Percentiles rank a stretch among this genome's conserved stretches.
Evolutionary conservation across 345 rosid genomes (phyloP).

Genomic region (Pugionium cornutum): DNA sequence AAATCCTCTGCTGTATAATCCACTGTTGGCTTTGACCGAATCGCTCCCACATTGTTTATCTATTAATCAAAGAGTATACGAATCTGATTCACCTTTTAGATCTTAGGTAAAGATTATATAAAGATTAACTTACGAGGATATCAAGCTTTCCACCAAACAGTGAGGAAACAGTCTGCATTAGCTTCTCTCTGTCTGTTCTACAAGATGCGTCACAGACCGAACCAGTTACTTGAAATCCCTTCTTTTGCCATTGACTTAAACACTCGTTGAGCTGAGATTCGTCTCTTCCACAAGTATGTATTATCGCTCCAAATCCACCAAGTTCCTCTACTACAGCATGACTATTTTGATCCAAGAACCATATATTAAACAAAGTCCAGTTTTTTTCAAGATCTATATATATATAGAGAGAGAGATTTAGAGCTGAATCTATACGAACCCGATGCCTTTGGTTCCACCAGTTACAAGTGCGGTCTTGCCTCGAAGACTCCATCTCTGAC

Average conservation of each 20-base stretch:
- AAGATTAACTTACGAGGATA: conserved; percentile 49
- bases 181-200: conserved; percentile 42
- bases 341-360: conserved; percentile 35
- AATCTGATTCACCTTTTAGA: not conserved
- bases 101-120: not conserved
- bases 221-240: conserved; percentile 54
- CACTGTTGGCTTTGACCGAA: conserved; percentile 43
- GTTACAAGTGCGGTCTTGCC: conserved; percentile 66
- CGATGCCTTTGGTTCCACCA: conserved; percentile 70
- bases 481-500: conserved; percentile 67
- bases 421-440: conserved; percentile 35
- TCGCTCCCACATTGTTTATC: conserved; percentile 61
- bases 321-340: conserved; percentile 68
- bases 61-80: conserved; percentile 18
- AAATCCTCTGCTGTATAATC: conserved; percentile 55
- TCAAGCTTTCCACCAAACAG: conserved; percentile 52
- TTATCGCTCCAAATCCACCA: conserved; percentile 61
- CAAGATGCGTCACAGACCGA: conserved; percentile 49
- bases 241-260: conserved; percentile 48
- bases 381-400: not conserved
- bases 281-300: conserved; percentile 68
- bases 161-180: conserved; percentile 50
- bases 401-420: too few species aligned
- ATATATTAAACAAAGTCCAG: not conserved
- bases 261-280: conserved; percentile 56